Evolutionary conservation across 352 stramenopile species (phyloP).

Genomic region (Lagenidium sp.): DNA sequence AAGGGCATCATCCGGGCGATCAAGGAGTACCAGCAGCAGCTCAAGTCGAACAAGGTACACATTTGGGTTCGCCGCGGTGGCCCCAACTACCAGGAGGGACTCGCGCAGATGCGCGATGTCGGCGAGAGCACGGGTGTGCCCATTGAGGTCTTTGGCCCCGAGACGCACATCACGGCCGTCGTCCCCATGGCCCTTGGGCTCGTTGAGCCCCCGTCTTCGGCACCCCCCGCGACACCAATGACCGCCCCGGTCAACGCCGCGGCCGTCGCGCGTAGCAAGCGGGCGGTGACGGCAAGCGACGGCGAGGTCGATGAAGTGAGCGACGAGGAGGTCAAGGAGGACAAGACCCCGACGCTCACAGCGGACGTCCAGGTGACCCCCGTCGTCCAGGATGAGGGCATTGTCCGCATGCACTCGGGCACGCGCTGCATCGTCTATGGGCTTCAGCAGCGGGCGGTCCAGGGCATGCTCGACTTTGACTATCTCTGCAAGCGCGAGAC

Average conservation of each 20-base stretch:
- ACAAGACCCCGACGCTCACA: constrained; percentile 20
- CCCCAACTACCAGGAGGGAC: constrained; percentile 95
- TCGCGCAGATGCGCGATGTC: constrained; percentile 90
- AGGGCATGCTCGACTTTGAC: constrained; percentile 98
- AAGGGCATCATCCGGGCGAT: constrained; percentile 96
- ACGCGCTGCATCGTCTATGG: constrained; percentile 94
- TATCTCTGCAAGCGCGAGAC: constrained; percentile 95
- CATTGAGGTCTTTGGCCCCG: constrained; percentile 94
- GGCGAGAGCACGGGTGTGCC: constrained; percentile 84
- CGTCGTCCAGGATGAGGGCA: constrained; percentile 70
- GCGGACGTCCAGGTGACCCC: constrained; percentile 10
- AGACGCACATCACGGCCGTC: constrained; percentile 94
- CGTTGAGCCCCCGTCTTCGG: constrained; percentile 37
- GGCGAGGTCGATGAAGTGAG: constrained; percentile 1
- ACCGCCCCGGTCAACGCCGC: constrained; percentile 8
- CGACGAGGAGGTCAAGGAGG: constrained; percentile 16
- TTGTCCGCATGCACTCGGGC: constrained; percentile 78
- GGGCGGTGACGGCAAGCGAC: background rate
- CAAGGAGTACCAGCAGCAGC: constrained; percentile 87
- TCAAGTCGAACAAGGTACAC: constrained; percentile 84
- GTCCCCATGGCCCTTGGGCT: constrained; percentile 92
- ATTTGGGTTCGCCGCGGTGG: constrained; percentile 95
- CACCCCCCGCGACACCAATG: constrained; percentile 4
- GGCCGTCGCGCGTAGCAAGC: background rate
- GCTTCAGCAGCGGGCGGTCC: constrained; percentile 90